Percentiles rank a stretch among this genome's conserved stretches.
These are phyloP conservation scores for Colletotrichum sp. DNA, from an alignment of 2,329 filamentous ascomycete genomes.

Conservation along the genomic window DNA sequence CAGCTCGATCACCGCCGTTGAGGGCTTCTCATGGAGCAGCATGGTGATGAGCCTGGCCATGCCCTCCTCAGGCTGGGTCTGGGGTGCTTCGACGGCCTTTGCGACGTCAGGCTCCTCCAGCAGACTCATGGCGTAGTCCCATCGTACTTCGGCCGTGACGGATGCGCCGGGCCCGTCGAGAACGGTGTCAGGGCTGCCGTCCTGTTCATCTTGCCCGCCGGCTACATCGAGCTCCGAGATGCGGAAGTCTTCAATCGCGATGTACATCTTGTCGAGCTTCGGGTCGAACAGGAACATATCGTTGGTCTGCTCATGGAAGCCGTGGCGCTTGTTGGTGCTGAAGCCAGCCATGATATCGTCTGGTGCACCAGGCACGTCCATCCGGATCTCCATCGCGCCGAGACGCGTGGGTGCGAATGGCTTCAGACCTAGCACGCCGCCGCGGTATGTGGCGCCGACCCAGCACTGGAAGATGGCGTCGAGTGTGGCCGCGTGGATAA, in stretches of 20 bases:
- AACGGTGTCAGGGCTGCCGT: not conserved
- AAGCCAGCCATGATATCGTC: not conserved
- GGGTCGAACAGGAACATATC: not conserved
- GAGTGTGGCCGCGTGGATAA: not conserved
- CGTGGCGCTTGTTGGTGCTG: not conserved
- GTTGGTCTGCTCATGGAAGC: not conserved
- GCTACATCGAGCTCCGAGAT: not conserved
- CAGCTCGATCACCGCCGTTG: not conserved
- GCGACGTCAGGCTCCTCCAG: not conserved
- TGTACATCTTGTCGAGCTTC: not conserved
- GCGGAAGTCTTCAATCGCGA: not conserved
- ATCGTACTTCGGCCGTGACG: not conserved
- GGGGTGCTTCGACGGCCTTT: not conserved
- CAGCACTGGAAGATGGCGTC: conserved; percentile 11
- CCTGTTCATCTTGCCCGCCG: not conserved
- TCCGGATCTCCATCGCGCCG: not conserved
- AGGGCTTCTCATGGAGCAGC: not conserved
- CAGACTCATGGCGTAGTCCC: not conserved
- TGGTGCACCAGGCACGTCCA: not conserved
- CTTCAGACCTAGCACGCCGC: not conserved
- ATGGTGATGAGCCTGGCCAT: not conserved
- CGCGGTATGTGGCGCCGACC: not conserved
- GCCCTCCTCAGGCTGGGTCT: not conserved
- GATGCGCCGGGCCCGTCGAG: not conserved
- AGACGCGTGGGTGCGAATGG: not conserved